Evolutionary conservation across 1,139 yeast genomes (phyloP).

Genomic region (Blastobotrys persicus): DNA sequence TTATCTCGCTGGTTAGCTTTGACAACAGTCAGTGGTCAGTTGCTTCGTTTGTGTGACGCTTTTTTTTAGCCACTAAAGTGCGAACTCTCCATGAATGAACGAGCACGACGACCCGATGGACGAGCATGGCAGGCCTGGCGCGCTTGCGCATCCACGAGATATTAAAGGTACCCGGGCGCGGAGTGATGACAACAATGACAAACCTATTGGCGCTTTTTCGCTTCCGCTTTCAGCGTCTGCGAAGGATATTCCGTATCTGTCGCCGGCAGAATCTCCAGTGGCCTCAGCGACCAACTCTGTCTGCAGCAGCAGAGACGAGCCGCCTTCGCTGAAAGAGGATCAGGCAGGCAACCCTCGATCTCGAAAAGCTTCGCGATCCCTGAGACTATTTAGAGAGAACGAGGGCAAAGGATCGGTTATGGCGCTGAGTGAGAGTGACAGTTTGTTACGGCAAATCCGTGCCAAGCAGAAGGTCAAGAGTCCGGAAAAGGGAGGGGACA

Average conservation of each 20-base stretch:
- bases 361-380: conserved; percentile 54
- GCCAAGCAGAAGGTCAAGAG: not conserved
- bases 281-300: conserved; percentile 9
- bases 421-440: conserved; percentile 2
- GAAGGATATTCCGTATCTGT: conserved; percentile 12
- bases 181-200: not conserved
- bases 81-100: conserved; percentile 1
- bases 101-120: conserved; percentile 5
- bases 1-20: not conserved
- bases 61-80: not conserved
- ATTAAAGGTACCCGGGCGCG: not conserved
- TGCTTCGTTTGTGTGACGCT: not conserved
- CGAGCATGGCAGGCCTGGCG: conserved; percentile 1
- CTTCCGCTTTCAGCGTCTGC: conserved; percentile 4
- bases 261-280: conserved; percentile 15
- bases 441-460: conserved; percentile 9
- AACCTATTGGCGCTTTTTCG: conserved; percentile 8
- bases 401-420: conserved; percentile 21
- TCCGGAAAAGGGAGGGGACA: not conserved
- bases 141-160: not conserved
- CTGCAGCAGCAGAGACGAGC: conserved; percentile 2
- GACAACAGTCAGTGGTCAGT: too few species aligned
- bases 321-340: not conserved
- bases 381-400: conserved; percentile 46
- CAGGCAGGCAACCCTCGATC: conserved; percentile 29